A percentile compares a stretch with the other conserved stretches of the same genome.
These are phyloP conservation scores for Microdochium trichocladiopsis DNA, from an alignment of 2,329 filamentous ascomycete species.

Conservation along the genomic window DNA sequence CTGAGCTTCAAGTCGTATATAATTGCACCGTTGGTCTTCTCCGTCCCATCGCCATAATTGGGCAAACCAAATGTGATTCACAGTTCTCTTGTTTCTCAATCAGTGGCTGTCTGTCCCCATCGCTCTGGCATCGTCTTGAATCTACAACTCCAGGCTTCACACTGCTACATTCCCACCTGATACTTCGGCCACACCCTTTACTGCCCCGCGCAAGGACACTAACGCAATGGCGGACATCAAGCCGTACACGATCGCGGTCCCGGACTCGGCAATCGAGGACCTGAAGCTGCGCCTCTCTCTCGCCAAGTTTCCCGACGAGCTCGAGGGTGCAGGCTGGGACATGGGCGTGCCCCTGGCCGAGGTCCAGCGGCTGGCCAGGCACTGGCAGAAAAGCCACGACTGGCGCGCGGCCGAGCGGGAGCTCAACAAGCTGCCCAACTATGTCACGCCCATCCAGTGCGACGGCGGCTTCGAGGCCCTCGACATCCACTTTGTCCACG, in stretches of 20 bases:
- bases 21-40: no score
- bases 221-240: conserved; percentile 21
- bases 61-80: no score
- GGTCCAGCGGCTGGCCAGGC: conserved; percentile 47
- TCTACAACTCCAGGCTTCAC: no score
- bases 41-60: no score
- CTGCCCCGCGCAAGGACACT: background rate
- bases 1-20: no score
- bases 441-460: conserved; percentile 41
- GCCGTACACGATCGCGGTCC: conserved; percentile 10
- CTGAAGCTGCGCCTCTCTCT: conserved; percentile 9
- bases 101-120: no score
- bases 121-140: no score
- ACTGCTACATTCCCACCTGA: no score
- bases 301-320: conserved; percentile 11
- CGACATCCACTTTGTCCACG: conserved; percentile 56
- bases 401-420: conserved; percentile 53
- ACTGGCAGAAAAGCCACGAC: conserved; percentile 52
- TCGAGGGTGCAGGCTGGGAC: conserved; percentile 42
- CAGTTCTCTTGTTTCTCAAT: no score
- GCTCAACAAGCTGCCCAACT: conserved; percentile 56
- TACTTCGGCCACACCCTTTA: background rate
- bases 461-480: conserved; percentile 48
- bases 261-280: conserved; percentile 7
- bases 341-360: conserved; percentile 54